Evolutionary conservation across 495 filamentous ascomycete genomes (phyloP), one percentile per base, ranked within the genome.

Genomic region (Lasiosphaeria miniovina): DNA sequence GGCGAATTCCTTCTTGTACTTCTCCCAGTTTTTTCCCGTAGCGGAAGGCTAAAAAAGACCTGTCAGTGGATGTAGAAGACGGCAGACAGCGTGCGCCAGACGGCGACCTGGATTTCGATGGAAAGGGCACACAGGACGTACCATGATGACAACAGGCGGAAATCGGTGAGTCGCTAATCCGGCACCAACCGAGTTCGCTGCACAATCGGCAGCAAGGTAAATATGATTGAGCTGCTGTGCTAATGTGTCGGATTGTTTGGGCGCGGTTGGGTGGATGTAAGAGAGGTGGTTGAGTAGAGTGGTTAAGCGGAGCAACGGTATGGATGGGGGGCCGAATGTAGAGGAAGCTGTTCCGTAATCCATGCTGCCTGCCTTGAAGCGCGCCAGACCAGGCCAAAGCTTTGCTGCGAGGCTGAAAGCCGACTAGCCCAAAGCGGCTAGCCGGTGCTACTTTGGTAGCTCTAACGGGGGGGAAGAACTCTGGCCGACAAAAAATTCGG

Each of bases 1-100:
- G 59, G 88, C 93, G 69, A 89, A 98, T 69, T 88, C 89, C 83
- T 98, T 97, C 77, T 85, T 79, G 81, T 96, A 97, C 83, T 98
- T 97, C 85, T 98, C 93, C 94, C 94, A 98, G 84, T 82, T 90
- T 72, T 81, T 74, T 68, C 94, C 94, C 60, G 88, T 96, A 77
- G 94, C 94, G 74, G 89, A 94, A 82, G 91, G 93, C 93, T 81
- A 50, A 11, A n/a, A 2, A 9, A n/a, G 1, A 24, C 24, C 24
- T 46, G 43, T 46, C 11, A 46, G 43, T 46, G 8, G 43, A 14
- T 46, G 12, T n/a, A 9, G 15, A 46, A 46, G 43, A n/a, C 43
- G 8, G 2, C 8, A 46, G 12, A n/a, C 43, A n/a, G 43, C 24
- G 24, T 24, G 24, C 1, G 24, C 24, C 24, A 24, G 24, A 24